Evolutionary conservation across 768 basidiomycete species (phyloP), one percentile per base, ranked within the genome.

Genomic region (Boletus rubescentipes): DNA sequence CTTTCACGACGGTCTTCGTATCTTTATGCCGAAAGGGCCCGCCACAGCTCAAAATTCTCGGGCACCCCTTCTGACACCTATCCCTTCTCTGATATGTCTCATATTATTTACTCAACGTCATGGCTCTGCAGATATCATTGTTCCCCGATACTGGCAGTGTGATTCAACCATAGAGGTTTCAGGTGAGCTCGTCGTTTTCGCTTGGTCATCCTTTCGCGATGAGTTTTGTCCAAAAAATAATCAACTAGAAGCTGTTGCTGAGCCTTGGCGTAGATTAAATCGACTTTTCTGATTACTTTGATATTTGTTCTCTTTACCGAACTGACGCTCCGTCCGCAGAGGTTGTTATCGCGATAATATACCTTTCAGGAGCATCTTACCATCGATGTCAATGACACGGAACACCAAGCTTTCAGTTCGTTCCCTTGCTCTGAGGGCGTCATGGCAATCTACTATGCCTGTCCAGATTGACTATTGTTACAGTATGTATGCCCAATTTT

Each of bases 211-310:
- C 9, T 49, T n/a, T 41, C 11, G 34, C 35, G 69, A 69, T 71
- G 67, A 71, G 18, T 41, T 29, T 49, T 9, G 34, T 53, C 11
- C 9, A 72, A 75, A 76, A 72, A 73, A 80, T 66, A 74, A 86
- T 87, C 86, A 86, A 89, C 87, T 89, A 89, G 87, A 89, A 87
- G 87, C 87, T 89, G 87, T 89, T 89, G 71, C 82, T 86, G 83
- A 89, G 84, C 82, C 77, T 76, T 66, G 79, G 83, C 84, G 51
- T 77, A 80, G 87, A 86, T 83, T 81, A 69, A 55, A 71, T 57
- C 48, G 65, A 56, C 37, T 52, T 43, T 57, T 59, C 78, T 79
- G 78, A 80, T 46, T 36, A 35, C 42, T 15, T 34, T 14, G 29
- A 36, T 26, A n/a, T n/a, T n/a, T n/a, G 5, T 4, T 35, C 21